Percentiles rank a stretch among this genome's conserved stretches.
Evolutionary conservation across 225 moss, liverwort and hornwort species (phyloP).

Genomic region (Marchantia paleacea): DNA sequence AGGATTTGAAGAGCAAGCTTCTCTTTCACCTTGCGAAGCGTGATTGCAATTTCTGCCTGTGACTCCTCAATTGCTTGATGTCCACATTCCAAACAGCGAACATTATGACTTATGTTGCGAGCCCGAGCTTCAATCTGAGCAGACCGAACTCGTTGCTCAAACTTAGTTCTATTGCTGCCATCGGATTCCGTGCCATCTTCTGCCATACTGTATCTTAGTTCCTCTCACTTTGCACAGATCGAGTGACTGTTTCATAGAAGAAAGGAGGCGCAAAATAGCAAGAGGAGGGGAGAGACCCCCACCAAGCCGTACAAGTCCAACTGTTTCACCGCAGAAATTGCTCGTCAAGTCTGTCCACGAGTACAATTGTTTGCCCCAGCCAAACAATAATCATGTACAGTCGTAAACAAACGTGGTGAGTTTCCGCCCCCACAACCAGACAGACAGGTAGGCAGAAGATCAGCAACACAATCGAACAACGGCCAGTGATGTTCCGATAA

Average conservation of each 20-base stretch:
- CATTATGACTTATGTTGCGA: slow-evolving; percentile 85
- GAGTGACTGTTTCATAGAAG: too few relatives aligned
- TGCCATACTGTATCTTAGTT: not conserved
- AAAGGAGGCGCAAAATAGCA: too few relatives aligned
- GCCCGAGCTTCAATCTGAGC: slow-evolving; percentile 90
- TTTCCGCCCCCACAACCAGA: too few relatives aligned
- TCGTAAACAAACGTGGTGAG: too few relatives aligned
- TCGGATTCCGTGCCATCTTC: not conserved
- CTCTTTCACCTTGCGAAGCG: slow-evolving; percentile 61
- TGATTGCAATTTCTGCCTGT: slow-evolving; percentile 84
- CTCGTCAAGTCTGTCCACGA: too few relatives aligned
- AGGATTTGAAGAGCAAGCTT: not conserved
- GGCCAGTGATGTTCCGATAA: not conserved
- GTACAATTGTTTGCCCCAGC: too few relatives aligned
- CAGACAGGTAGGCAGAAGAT: not conserved
- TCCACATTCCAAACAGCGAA: slow-evolving; percentile 85
- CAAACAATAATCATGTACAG: too few relatives aligned
- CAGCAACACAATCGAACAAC: not conserved
- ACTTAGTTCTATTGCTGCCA: not conserved
- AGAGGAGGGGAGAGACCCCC: too few relatives aligned
- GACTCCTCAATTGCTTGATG: slow-evolving; percentile 96
- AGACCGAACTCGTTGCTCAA: slow-evolving; percentile 58
- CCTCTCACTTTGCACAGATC: not conserved
- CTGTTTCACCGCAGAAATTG: too few relatives aligned
- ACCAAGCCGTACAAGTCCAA: too few relatives aligned